Percentiles rank a stretch among this genome's conserved stretches.
phyloP scores from a whole-genome alignment of 805 yeast genomes.

The Pichia deserticola region DNA sequence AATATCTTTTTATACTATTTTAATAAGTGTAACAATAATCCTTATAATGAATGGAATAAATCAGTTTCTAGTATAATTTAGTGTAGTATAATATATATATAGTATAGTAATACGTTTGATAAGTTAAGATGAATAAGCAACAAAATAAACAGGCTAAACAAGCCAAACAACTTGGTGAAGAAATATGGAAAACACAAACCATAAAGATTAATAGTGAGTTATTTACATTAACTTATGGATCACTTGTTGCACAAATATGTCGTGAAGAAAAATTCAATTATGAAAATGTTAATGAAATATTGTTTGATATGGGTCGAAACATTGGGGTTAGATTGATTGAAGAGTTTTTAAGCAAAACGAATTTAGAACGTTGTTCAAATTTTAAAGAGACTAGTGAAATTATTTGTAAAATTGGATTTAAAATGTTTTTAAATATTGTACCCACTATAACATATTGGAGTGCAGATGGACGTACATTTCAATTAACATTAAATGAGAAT shows the following conservation, averaged over 20 bases:
- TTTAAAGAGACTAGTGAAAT: conserved; percentile 86
- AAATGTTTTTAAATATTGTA: conserved; percentile 73
- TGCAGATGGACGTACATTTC: conserved; percentile 64
- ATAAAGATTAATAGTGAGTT: conserved; percentile 90
- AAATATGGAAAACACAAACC: conserved; percentile 80
- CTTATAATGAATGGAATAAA: no score
- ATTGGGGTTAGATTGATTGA: conserved; percentile 89
- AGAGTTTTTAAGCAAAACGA: conserved; percentile 84
- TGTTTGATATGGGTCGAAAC: conserved; percentile 91
- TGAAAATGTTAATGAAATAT: conserved; percentile 68
- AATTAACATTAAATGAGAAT: conserved; percentile 69
- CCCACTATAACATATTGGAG: conserved; percentile 70
- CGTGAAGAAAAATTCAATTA: conserved; percentile 75
- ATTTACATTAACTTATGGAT: conserved; percentile 91
- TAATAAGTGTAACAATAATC: no score
- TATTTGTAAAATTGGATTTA: conserved; percentile 81
- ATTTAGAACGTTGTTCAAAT: conserved; percentile 70
- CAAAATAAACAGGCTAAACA: background rate
- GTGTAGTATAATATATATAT: no score
- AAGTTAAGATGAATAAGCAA: background rate
- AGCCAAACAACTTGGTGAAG: conserved; percentile 55
- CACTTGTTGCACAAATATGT: conserved; percentile 86
- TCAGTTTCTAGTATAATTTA: no score
- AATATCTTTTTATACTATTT: no score
- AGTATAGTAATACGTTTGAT: no score